Evolutionary conservation across 2,329 filamentous ascomycete genomes (phyloP).

Genomic region (Hymenoscyphus scutula): DNA sequence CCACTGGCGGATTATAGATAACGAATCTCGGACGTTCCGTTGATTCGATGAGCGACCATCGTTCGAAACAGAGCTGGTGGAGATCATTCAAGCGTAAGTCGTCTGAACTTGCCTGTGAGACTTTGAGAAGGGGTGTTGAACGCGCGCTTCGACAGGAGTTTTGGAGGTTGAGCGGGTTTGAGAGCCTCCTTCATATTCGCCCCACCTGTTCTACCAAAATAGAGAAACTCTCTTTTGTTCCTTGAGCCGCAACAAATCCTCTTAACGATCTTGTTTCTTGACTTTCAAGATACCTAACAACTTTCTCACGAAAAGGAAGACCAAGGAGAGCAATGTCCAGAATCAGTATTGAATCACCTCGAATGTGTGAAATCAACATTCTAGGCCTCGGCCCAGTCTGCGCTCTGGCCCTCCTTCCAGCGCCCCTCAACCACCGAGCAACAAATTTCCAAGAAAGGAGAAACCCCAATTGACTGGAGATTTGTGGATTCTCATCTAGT

Average conservation of each 20-base stretch:
- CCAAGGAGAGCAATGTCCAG: neutral
- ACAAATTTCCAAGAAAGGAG: neutral
- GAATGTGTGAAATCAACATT: neutral
- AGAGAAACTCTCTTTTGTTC: too few species aligned
- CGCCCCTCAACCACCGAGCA: neutral
- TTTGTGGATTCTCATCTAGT: too few species aligned
- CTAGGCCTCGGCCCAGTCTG: neutral
- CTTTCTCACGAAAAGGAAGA: neutral
- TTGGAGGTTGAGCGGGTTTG: too few species aligned
- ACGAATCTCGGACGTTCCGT: neutral
- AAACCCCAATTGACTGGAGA: neutral
- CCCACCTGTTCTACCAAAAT: too few species aligned
- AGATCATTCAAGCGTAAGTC: neutral
- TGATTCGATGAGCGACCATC: too few species aligned
- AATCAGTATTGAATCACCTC: neutral
- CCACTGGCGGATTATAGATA: neutral
- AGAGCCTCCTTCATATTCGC: too few species aligned
- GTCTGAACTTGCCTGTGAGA: constrained; percentile 2
- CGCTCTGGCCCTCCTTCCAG: neutral
- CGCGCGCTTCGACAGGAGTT: neutral
- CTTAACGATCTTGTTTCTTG: too few species aligned
- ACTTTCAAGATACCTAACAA: too few species aligned
- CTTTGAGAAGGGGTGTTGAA: neutral
- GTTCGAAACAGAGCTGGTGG: neutral
- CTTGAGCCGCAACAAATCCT: too few species aligned